Percentiles rank a stretch among this genome's conserved stretches.
Conservation (phyloP, 306 rosid genomes). For the Lablab purpureus region DNA sequence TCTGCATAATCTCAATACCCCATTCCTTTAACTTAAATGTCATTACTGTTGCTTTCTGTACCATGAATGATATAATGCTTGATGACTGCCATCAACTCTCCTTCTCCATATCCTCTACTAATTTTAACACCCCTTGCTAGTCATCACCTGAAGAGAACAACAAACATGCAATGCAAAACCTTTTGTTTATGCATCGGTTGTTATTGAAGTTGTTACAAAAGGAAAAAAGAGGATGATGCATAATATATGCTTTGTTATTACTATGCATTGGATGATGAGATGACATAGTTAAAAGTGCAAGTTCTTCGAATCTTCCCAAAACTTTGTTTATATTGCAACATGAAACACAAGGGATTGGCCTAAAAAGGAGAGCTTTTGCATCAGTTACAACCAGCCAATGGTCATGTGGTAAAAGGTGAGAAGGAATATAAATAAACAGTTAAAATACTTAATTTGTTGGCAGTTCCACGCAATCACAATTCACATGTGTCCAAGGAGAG, state of each 20-base stretch:
- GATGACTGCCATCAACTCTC: constrained; percentile 10
- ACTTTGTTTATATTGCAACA: constrained; percentile 27
- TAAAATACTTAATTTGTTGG: constrained; percentile 46
- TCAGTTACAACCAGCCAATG: neutral
- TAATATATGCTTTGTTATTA: constrained; percentile 35
- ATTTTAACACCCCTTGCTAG: neutral
- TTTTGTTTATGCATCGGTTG: constrained; percentile 19
- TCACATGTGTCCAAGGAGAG: constrained; percentile 56
- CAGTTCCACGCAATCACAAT: constrained; percentile 34
- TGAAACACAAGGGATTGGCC: constrained; percentile 47
- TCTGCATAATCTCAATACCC: neutral
- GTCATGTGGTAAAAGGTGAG: constrained; percentile 36
- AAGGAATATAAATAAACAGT: neutral
- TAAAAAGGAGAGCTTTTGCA: constrained; percentile 44
- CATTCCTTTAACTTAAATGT: constrained; percentile 13
- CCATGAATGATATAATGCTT: constrained; percentile 28
- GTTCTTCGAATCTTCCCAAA: constrained; percentile 63
- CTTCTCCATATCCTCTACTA: constrained; percentile 27
- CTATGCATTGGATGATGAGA: constrained; percentile 35
- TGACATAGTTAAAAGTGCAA: constrained; percentile 11
- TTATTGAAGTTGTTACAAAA: constrained; percentile 2
- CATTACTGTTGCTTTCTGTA: constrained; percentile 45
- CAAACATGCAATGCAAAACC: neutral
- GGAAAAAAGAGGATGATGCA: neutral
- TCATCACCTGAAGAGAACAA: neutral